Percentiles rank a stretch among this genome's conserved stretches.
These are phyloP conservation scores for Salvia rosmarinus DNA, from an alignment of 257 asterid species.

Conservation along the genomic window DNA sequence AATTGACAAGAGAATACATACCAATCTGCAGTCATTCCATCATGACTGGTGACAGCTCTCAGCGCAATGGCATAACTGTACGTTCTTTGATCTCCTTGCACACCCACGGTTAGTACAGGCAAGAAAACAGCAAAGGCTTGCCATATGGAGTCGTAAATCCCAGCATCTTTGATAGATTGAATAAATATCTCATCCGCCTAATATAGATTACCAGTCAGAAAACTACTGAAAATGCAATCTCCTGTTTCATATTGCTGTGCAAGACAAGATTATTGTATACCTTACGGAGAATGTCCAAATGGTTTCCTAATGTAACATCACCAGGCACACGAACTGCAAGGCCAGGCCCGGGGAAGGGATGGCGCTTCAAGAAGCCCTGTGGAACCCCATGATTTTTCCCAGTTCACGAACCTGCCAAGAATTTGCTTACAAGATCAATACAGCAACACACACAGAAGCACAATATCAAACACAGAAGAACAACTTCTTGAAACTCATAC, in stretches of 20 bases:
- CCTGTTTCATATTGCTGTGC: background rate
- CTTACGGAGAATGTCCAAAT: conserved; percentile 82
- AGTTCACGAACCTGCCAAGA: conserved; percentile 78
- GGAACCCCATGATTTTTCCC: conserved; percentile 82
- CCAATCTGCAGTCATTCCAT: conserved; percentile 99
- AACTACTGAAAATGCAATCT: conserved; percentile 7
- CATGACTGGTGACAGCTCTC: conserved; percentile 98
- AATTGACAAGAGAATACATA: conserved; percentile 27
- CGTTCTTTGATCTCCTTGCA: conserved; percentile 98
- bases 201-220: background rate
- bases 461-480: background rate
- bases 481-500: conserved; percentile 38
- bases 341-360: conserved; percentile 97
- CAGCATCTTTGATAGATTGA: conserved; percentile 87
- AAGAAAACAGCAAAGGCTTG: conserved; percentile 98
- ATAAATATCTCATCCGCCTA: conserved; percentile 98
- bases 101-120: conserved; percentile 91
- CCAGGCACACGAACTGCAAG: conserved; percentile 92
- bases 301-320: conserved; percentile 82
- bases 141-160: conserved; percentile 89
- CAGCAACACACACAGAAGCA: background rate
- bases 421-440: conserved; percentile 16
- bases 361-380: conserved; percentile 72
- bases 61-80: conserved; percentile 88
- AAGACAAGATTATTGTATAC: conserved; percentile 38